phyloP scores from a whole-genome alignment of 495 filamentous ascomycete species.

The Penicillium argentinense region DNA sequence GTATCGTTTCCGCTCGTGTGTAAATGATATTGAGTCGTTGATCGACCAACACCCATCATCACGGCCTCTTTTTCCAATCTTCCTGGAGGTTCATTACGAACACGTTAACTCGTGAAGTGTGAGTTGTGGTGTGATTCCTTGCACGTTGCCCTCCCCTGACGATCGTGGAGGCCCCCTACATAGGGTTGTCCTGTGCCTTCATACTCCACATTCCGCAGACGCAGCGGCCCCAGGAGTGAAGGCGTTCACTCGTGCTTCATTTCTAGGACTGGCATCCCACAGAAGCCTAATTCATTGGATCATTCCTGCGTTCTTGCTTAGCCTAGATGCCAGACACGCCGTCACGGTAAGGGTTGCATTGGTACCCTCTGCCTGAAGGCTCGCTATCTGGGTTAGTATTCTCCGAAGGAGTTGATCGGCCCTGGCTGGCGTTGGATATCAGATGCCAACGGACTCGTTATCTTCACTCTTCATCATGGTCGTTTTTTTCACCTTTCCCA shows the following conservation, averaged over 20 bases:
- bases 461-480: slow-evolving; percentile 13
- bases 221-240: slow-evolving; percentile 57
- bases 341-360: slow-evolving; percentile 66
- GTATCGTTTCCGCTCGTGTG: slow-evolving; percentile 12
- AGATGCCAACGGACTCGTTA: slow-evolving; percentile 20
- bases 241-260: slow-evolving; percentile 72
- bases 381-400: slow-evolving; percentile 49
- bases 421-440: slow-evolving; percentile 25
- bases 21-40: slow-evolving; percentile 22
- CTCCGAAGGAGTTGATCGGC: slow-evolving; percentile 22
- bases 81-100: slow-evolving; percentile 21
- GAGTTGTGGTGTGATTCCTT: slow-evolving; percentile 33
- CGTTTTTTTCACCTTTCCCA: slow-evolving; percentile 12
- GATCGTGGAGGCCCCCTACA: slow-evolving; percentile 43
- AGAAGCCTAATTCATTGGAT: slow-evolving; percentile 41
- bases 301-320: slow-evolving; percentile 52
- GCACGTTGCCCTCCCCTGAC: slow-evolving; percentile 39
- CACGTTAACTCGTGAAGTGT: slow-evolving; percentile 39
- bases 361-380: slow-evolving; percentile 51
- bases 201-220: slow-evolving; percentile 56
- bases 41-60: slow-evolving; percentile 9
- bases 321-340: slow-evolving; percentile 56
- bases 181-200: slow-evolving; percentile 42
- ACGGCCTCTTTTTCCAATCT: slow-evolving; percentile 18
- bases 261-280: slow-evolving; percentile 47